Evolutionary conservation across 495 filamentous ascomycete genomes (phyloP).

Genomic region (Penicillium lividum): DNA sequence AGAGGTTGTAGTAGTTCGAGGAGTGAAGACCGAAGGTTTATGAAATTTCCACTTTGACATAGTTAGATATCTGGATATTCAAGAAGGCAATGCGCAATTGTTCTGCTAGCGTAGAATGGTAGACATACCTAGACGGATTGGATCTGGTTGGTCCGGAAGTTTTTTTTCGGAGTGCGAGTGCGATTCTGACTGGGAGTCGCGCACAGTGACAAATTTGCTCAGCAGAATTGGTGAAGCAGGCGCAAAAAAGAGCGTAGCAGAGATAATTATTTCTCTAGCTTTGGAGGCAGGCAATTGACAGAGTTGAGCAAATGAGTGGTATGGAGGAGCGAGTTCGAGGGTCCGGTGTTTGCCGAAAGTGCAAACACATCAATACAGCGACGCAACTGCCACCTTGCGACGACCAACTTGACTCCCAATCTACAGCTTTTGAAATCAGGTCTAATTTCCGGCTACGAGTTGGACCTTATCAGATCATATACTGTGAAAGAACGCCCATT

Average conservation of each 20-base stretch:
- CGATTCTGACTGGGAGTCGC: not conserved
- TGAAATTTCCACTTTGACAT: not conserved
- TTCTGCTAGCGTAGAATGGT: not conserved
- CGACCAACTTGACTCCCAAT: not conserved
- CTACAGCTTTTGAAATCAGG: not conserved
- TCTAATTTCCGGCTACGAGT: not conserved
- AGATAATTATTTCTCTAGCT: not conserved
- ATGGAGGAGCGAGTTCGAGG: slow-evolving; percentile 20
- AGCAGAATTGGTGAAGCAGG: not conserved
- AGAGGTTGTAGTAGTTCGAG: not conserved
- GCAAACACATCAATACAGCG: slow-evolving; percentile 34
- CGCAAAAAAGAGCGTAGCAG: not conserved
- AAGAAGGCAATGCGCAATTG: not conserved
- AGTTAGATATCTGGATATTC: not conserved
- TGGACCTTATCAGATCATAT: not conserved
- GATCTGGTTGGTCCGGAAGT: slow-evolving; percentile 17
- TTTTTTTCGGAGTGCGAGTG: slow-evolving; percentile 20
- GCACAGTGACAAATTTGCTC: not conserved
- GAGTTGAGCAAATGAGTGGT: not conserved
- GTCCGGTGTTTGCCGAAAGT: slow-evolving; percentile 35
- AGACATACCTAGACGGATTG: slow-evolving; percentile 20
- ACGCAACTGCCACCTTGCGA: slow-evolving; percentile 21
- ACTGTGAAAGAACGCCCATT: not conserved
- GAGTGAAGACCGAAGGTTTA: not conserved
- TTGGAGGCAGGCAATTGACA: slow-evolving; percentile 1